phyloP scores from a whole-genome alignment of 148 eudicot species.

The Nepenthes mirabilis region DNA sequence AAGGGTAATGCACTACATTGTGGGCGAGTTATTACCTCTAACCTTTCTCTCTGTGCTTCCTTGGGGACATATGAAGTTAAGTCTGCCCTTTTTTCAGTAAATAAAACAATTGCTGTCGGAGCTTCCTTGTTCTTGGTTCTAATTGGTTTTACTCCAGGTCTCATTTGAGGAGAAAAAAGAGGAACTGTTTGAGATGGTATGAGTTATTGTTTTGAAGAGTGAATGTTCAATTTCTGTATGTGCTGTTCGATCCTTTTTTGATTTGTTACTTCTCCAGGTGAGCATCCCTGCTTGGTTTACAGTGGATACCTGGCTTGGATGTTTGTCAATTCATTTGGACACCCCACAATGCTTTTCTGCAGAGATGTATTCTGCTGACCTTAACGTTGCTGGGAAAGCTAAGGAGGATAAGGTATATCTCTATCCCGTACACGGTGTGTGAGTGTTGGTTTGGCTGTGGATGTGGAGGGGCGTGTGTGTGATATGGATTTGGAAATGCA shows the following conservation, averaged over 20 bases:
- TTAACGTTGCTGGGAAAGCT: constrained; percentile 63
- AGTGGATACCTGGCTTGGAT: constrained; percentile 87
- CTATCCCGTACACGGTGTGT: too few species aligned
- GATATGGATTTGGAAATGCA: too few species aligned
- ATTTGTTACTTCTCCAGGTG: constrained; percentile 36
- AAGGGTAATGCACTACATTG: too few species aligned
- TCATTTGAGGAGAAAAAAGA: constrained; percentile 83
- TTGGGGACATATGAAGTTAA: too few species aligned
- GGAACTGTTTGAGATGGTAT: constrained; percentile 91
- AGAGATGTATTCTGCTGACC: constrained; percentile 96
- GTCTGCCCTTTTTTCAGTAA: too few species aligned
- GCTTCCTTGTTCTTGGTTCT: neutral
- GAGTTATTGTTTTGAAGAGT: constrained; percentile 1
- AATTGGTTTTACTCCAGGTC: constrained; percentile 33
- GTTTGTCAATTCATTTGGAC: constrained; percentile 85
- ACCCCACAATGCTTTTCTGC: constrained; percentile 98
- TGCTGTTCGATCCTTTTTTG: constrained; percentile 4
- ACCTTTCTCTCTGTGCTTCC: too few species aligned
- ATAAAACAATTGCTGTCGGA: too few species aligned
- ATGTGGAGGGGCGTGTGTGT: too few species aligned
- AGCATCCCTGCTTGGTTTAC: constrained; percentile 96
- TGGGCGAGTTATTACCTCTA: too few species aligned
- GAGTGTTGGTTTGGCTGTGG: too few species aligned
- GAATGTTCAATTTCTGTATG: neutral
- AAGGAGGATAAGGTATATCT: constrained; percentile 88